Evolutionary conservation across 768 basidiomycete genomes (phyloP).

Genomic region (Rhodotorula diobovata): DNA sequence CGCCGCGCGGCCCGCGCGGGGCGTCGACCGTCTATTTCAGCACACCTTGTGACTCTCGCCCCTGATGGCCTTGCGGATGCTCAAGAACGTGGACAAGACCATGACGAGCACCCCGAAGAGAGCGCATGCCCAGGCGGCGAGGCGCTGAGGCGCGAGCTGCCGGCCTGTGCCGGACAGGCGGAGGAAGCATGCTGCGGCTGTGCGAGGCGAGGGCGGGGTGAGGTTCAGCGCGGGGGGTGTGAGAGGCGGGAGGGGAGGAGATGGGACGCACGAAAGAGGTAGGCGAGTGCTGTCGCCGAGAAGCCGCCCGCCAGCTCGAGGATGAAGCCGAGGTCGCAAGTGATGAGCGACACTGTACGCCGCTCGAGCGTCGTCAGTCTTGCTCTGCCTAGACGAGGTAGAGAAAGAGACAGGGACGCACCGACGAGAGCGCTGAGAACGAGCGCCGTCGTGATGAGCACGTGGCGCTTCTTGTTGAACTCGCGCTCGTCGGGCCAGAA

Average conservation of each 20-base stretch:
- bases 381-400: not conserved
- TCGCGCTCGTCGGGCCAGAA: slow-evolving; percentile 78
- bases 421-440: slow-evolving; percentile 76
- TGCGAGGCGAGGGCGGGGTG: slow-evolving; percentile 43
- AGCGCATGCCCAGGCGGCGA: slow-evolving; percentile 41
- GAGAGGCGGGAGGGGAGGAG: not conserved
- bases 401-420: slow-evolving; percentile 44
- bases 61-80: slow-evolving; percentile 25
- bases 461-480: slow-evolving; percentile 70
- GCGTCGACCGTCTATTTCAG: not conserved
- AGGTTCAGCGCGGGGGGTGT: not conserved
- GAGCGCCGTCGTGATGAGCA: slow-evolving; percentile 84
- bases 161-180: slow-evolving; percentile 53
- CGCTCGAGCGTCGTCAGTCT: too few relatives aligned
- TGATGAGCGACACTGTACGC: slow-evolving; percentile 71
- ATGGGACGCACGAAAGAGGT: slow-evolving; percentile 59
- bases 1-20: too few relatives aligned
- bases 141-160: slow-evolving; percentile 20
- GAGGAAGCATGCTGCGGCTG: slow-evolving; percentile 72
- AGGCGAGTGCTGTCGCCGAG: slow-evolving; percentile 68
- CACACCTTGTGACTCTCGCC: slow-evolving; percentile 29
- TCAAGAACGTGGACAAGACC: slow-evolving; percentile 34
- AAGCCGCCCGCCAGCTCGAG: slow-evolving; percentile 92
- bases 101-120: slow-evolving; percentile 44
- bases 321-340: slow-evolving; percentile 96